Evolutionary conservation across 2,329 filamentous ascomycete species (phyloP), one percentile per base, ranked within the genome.

Genomic region (Kalaharituber pfeilii): DNA sequence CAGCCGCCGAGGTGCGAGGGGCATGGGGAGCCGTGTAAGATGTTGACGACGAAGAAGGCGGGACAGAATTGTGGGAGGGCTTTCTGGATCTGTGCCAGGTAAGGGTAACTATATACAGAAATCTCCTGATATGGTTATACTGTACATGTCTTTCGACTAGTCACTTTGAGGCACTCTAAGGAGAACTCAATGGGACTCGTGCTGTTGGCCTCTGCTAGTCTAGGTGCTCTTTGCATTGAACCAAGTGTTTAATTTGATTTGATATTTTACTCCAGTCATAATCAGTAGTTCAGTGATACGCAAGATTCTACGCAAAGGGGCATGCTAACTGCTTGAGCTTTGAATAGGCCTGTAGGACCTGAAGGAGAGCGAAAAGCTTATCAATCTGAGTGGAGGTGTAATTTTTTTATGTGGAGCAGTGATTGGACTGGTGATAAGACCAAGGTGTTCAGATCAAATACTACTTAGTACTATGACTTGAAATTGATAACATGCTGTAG

Each of bases 1-100:
- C 70, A 78, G 1, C 73, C 78, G 1, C 91, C 91, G 1, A 77
- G 76, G 55, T 98, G 91, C 66, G 87, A 95, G 62, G 70, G 71
- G 49, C 91, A 98, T 65, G 74, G 79, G 52, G 88, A 96, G 63
- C 83, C 85, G 2, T 96, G 91, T 68, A 84, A 87, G 59, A 85
- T 75, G 60, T 71, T 89, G 51, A 76, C 81, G 18, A 94, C 88
- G 1, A 95, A 89, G 71, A 96, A 96, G 66, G 75, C 86, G 0
- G 91, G 91, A 1, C 71, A 85, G 59, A 98, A 96, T 64, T 81
- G 75, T 59, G 79, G 80, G 0, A 69, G 79, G 25, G 73, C 74
- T 7, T 83, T 82, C 65, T 83, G 77, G 77, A 80, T 81, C 64
- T 83, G 80, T 64, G 67, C 76, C 66, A 69, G 89, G 73, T 77